These are phyloP conservation scores for Colletotrichum trifolii DNA, from an alignment of 2,329 filamentous ascomycete genomes.

Conservation along the genomic window DNA sequence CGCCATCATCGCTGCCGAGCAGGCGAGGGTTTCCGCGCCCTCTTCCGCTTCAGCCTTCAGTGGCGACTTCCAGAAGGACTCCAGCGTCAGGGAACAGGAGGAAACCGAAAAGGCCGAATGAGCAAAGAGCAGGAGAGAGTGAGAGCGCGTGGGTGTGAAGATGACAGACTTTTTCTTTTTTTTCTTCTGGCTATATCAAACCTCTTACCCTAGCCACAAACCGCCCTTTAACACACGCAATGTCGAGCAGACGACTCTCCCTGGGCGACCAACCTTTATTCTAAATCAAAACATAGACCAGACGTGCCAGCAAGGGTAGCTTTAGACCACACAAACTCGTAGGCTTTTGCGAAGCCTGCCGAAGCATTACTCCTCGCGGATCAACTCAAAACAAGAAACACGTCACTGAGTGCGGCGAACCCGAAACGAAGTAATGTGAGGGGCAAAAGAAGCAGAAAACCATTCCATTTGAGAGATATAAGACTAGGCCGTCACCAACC, in stretches of 20 bases:
- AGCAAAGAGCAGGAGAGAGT: conserved; percentile 24
- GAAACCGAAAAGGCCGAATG: conserved; percentile 62
- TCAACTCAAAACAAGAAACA: not conserved
- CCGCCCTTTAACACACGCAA: not conserved
- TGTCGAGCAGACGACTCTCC: too few relatives aligned
- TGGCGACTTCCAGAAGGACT: conserved; percentile 40
- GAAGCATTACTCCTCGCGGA: too few relatives aligned
- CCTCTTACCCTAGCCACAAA: too few relatives aligned
- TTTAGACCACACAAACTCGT: conserved; percentile 27
- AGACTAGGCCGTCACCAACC: conserved; percentile 36
- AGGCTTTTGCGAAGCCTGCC: not conserved
- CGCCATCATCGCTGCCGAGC: conserved; percentile 61
- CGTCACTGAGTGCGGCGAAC: conserved; percentile 18
- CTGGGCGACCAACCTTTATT: not conserved
- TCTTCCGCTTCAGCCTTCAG: conserved; percentile 18
- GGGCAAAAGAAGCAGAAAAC: conserved; percentile 36
- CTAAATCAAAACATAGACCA: conserved; percentile 32
- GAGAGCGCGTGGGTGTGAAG: too few relatives aligned
- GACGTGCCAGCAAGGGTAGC: conserved; percentile 19
- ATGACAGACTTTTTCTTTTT: conserved; percentile 7
- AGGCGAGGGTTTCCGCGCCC: conserved; percentile 25
- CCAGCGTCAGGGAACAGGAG: conserved; percentile 61
- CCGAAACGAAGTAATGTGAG: conserved; percentile 23
- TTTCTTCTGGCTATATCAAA: too few relatives aligned
- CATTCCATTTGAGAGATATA: conserved; percentile 34